Base-by-base conservation (phyloP, 2,329 filamentous ascomycete species). In the Hypoxylon sp. region DNA sequence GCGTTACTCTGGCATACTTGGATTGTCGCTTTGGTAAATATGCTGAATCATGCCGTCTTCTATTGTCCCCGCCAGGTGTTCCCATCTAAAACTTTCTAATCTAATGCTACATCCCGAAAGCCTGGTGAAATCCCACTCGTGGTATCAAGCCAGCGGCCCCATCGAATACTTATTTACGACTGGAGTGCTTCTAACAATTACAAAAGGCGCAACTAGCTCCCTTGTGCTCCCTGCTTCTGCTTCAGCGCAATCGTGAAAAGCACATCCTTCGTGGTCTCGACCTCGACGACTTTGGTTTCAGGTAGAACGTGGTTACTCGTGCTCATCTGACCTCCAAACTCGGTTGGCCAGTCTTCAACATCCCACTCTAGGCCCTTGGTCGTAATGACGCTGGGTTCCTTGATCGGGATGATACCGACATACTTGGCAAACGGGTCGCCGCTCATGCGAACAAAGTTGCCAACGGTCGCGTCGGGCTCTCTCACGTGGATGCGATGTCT, bases 361-460 rank as follows among this genome's bases (percentile, higher is more conserved):
- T 99, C 93, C 96, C 96, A 99, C 76, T 97, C 90, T 18, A 98
- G 81, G 0, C 96, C 96, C 12, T 82, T 80, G 0, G 93, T 96
- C 6, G 88, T 90, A 71, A 99, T 93, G n/a, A 84, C 78, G 48
- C 92, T 90, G 2, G 89, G 87, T n/a, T 90, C 92, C 59, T 89
- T 91, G 20, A 98, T 80, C 0, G 96, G 96, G 38, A 99, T 82
- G 67, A 99, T 92, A 8, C 96, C 96, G 28, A 96, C 86, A 74
- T 97, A 89, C 75, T 92, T 90, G 5, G 86, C 92, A 72, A 97
- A 92, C 2, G 86, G 78, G 51, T 81, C 80, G 28, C 57, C 58
- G 28, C 61, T 65, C 38, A 70, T 24, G 44, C 64, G 57, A n/a
- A 40, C 44, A 11, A 30, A 61, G 32, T 49, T 46, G 18, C 24